Base-by-base conservation (phyloP, 441 rosid genomes). In the Brassica hybrid region DNA sequence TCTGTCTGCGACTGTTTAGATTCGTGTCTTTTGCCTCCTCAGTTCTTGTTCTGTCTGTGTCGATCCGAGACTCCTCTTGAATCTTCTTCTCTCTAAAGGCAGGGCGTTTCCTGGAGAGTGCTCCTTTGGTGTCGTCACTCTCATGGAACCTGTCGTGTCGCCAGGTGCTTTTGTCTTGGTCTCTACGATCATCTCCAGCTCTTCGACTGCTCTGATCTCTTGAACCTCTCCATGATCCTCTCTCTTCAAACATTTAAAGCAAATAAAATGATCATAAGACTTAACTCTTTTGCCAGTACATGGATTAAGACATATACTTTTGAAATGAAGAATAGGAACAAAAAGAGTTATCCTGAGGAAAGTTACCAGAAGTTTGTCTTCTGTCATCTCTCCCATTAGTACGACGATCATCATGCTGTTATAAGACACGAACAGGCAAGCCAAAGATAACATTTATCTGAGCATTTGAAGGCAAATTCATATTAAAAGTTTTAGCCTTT, bases 381-480 rank as follows among this genome's bases (percentile, higher is more conserved):
- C 88, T 88, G 83, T 87, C 94, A 83, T 67, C 90, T 84, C 80
- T 91, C 76, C 86, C 75, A 43, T 86, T 81, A 83, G 32, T 84
- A 86, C 83, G 85, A 77, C 87, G 94, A 74, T 88, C 96, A 86
- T 93, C 94, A 97, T 96, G 96, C 98, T 96, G 94, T 91, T 86
- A 89, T 86, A 38, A 90, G 86, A 91, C 90, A 94, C 62, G 85
- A 80, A 93, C 86, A 90, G 86, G 95, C 90, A 95, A 88, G 88
- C 83, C 94, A 83, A 87, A 91, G 78, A 90, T 82, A 81, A 87
- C 83, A 84, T 82, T n/a, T 16, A 84, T 23, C 70, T 85, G 81
- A 86, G 88, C 86, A 83, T 82, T 57, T 74, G 82, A 83, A 82
- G 85, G 84, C 86, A n/a, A 52, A 4, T 73, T 77, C 75, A 43